Percentiles rank a stretch among this genome's conserved stretches.
phyloP scores from a whole-genome alignment of 331 rosid species.

The Dryas integrifolia region DNA sequence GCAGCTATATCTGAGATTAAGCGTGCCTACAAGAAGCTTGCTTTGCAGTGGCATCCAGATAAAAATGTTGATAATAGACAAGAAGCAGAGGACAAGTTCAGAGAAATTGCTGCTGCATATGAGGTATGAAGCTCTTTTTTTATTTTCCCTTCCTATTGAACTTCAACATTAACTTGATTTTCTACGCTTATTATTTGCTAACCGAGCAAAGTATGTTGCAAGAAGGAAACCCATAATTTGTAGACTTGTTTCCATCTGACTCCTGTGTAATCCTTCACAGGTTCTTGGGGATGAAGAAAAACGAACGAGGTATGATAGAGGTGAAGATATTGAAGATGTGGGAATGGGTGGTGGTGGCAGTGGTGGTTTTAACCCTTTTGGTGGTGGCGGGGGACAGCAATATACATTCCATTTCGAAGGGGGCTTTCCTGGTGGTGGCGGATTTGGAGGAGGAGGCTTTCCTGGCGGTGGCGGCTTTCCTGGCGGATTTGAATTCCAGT shows the following conservation, averaged over 20 bases:
- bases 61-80: constrained; percentile 89
- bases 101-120: constrained; percentile 94
- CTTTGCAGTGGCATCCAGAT: constrained; percentile 99
- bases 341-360: constrained; percentile 56
- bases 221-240: constrained; percentile 8
- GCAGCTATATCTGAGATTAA: constrained; percentile 79
- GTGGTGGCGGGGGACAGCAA: constrained; percentile 79
- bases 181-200: constrained; percentile 7
- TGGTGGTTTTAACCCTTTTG: constrained; percentile 82
- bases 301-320: constrained; percentile 82
- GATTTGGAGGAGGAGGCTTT: constrained; percentile 26
- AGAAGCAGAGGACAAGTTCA: constrained; percentile 87
- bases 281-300: constrained; percentile 88
- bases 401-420: constrained; percentile 68
- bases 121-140: constrained; percentile 50
- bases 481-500: constrained; percentile 68
- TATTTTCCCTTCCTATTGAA: constrained; percentile 5
- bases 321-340: constrained; percentile 91
- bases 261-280: constrained; percentile 37
- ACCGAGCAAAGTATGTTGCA: not conserved
- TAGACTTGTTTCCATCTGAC: constrained; percentile 4
- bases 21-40: constrained; percentile 96
- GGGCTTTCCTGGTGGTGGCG: constrained; percentile 51
- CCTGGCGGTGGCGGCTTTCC: constrained; percentile 44
- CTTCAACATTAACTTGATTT: not conserved